Base-by-base conservation (phyloP, 106 monocot genomes). In the Dendrobium catenatum region DNA sequence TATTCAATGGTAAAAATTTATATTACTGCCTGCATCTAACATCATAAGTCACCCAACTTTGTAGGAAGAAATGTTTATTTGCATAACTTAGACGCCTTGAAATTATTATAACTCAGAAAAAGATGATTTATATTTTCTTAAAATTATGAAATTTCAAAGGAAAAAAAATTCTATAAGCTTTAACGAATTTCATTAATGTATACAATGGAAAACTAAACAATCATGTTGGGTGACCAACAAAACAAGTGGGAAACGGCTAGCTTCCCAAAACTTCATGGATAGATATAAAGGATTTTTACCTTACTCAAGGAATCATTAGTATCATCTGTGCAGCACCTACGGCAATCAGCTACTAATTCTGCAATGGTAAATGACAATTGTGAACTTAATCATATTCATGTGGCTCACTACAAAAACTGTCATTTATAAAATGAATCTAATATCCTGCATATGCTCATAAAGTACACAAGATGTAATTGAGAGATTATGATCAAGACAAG, bases 261-360 rank as follows among this genome's bases (percentile, higher is more conserved):
- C 6, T 15, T 42, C 74, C 43, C 6, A 70, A 70, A 70, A 31
- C 33, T 33, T 29, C 56, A 51, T 33, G 22, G 27, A 54, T 37
- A 9, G 27, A 66, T 6, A 20, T 33, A 66, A 46, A 31, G 8
- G 18, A 54, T 18, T 46, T 77, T 83, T 86, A 99, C 98, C 95
- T 99, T 95, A 77, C 91, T 99, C 68, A 89, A 83, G 59, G 95
- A 99, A 78, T 95, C 91, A 79, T 99, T 91, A 54, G 95, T 90
- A 87, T 99, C 98, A 76, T 99, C 98, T 49, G 91, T 83, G 85
- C 98, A 99, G 64, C 98, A 99, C 56, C 90, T 99, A 78, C 84
- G 98, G 77, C 98, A 99, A 86, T 99, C 95, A n/a, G 95, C 87
- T 40, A 95, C 88, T 80, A 99, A 75, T 76, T 95, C 98, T 99